phyloP scores from a whole-genome alignment of 2,329 filamentous ascomycete species.

The Cercospora beticola region DNA sequence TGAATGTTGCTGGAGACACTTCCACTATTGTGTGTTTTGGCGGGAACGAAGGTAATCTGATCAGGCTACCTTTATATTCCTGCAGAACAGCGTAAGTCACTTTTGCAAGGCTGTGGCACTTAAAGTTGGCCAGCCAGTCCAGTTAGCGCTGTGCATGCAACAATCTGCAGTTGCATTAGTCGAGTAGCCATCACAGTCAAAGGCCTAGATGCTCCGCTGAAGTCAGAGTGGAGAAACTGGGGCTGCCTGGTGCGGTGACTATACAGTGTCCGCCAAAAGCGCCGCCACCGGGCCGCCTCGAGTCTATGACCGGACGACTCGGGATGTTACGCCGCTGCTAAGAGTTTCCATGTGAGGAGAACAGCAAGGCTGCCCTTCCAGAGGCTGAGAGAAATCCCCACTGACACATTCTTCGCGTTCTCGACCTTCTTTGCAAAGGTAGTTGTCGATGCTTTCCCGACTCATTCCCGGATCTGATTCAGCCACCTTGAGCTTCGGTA shows the following conservation, averaged over 20 bases:
- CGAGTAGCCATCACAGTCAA: background rate
- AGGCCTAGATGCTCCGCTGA: background rate
- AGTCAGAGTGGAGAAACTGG: background rate
- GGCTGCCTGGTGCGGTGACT: background rate
- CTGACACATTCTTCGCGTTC: background rate
- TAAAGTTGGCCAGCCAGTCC: background rate
- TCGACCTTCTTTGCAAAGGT: background rate
- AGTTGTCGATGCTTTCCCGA: too few relatives aligned
- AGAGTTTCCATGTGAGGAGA: too few relatives aligned
- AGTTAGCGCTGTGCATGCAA: background rate
- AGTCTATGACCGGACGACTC: background rate
- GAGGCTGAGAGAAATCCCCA: background rate
- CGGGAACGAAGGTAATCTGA: background rate
- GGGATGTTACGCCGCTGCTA: too few relatives aligned
- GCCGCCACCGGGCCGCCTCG: background rate
- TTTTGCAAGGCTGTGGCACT: background rate
- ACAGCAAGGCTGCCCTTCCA: background rate
- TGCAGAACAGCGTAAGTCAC: background rate
- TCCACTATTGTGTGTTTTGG: background rate
- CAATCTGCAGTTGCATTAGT: background rate
- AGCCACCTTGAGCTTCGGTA: background rate
- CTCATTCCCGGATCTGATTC: background rate
- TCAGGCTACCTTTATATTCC: background rate
- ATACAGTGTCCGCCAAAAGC: background rate
- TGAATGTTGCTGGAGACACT: background rate